Percentiles rank a stretch among this genome's conserved stretches.
Conservation (phyloP, 2,329 filamentous ascomycete genomes). For the Neurospora sp. region DNA sequence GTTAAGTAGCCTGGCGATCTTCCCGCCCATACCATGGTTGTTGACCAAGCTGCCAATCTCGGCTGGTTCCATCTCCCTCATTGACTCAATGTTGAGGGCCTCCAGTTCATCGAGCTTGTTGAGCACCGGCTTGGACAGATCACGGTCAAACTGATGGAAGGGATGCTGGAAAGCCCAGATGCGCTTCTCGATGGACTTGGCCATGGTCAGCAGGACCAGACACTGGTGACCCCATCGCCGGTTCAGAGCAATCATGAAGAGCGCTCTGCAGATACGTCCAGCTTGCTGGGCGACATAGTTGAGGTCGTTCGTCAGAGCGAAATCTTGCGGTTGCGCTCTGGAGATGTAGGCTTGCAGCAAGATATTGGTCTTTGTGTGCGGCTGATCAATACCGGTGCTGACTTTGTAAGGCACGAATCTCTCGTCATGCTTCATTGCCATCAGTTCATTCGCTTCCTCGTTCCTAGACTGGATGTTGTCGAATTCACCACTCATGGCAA, state of each 20-base stretch:
- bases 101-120: slow-evolving; percentile 79
- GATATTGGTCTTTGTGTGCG: slow-evolving; percentile 93
- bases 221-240: slow-evolving; percentile 94
- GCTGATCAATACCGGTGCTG: slow-evolving; percentile 56
- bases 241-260: slow-evolving; percentile 97
- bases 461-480: slow-evolving; percentile 93
- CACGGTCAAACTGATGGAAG: slow-evolving; percentile 76
- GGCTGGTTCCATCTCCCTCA: slow-evolving; percentile 86
- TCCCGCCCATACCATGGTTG: slow-evolving; percentile 78
- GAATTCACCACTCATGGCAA: slow-evolving; percentile 95
- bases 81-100: slow-evolving; percentile 62
- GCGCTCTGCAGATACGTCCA: slow-evolving; percentile 81
- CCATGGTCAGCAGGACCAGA: slow-evolving; percentile 77
- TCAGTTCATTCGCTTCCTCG: slow-evolving; percentile 81
- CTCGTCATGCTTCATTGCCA: slow-evolving; percentile 58
- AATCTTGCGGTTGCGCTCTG: slow-evolving; percentile 78
- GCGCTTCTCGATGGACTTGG: slow-evolving; percentile 94
- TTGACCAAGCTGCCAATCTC: slow-evolving; percentile 90
- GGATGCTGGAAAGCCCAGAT: slow-evolving; percentile 95
- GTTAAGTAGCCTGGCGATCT: slow-evolving; percentile 69
- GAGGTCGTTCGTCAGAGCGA: slow-evolving; percentile 82
- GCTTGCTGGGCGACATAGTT: slow-evolving; percentile 95
- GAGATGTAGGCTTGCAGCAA: slow-evolving; percentile 92
- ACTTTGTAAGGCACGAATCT: slow-evolving; percentile 70
- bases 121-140: slow-evolving; percentile 67